Evolutionary conservation across 305 asterid species (phyloP).

Genomic region (Plantago rigida): DNA sequence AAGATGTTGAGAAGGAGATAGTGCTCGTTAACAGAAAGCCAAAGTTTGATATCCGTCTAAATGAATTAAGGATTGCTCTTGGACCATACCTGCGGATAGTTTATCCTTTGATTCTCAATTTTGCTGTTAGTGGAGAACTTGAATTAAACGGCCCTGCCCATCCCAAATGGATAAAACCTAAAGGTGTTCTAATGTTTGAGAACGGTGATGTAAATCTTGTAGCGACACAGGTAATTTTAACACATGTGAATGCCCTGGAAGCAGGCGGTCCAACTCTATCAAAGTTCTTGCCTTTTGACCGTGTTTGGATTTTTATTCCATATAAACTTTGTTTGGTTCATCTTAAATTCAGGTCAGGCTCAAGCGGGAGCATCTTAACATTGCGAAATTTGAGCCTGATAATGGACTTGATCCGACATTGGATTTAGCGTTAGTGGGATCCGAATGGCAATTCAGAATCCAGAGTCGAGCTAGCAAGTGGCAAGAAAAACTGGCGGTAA

Average conservation of each 20-base stretch:
- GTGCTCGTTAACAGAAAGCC: conserved; percentile 70
- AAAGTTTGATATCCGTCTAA: conserved; percentile 68
- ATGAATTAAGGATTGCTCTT: conserved; percentile 70
- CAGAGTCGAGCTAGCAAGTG: conserved; percentile 97
- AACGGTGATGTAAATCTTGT: conserved; percentile 97
- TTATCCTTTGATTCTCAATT: conserved; percentile 92
- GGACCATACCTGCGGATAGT: conserved; percentile 91
- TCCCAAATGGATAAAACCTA: conserved; percentile 88
- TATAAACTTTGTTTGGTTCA: conserved; percentile 17
- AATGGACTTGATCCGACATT: conserved; percentile 88
- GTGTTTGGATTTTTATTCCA: conserved; percentile 23
- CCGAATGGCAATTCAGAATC: conserved; percentile 98
- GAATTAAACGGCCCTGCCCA: conserved; percentile 93
- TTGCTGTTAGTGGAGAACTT: conserved; percentile 94
- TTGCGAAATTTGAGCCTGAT: conserved; percentile 93
- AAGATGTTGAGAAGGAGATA: conserved; percentile 71
- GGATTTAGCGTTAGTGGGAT: conserved; percentile 90
- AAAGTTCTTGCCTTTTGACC: conserved; percentile 15
- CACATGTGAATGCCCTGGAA: conserved; percentile 19
- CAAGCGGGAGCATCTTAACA: conserved; percentile 83
- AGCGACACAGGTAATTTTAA: conserved; percentile 73
- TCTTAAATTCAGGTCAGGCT: conserved; percentile 71
- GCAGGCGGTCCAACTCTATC: conserved; percentile 12
- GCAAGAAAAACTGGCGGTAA: conserved; percentile 94
- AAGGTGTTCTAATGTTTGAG: conserved; percentile 76